Evolutionary conservation across 2,329 filamentous ascomycete genomes (phyloP), one percentile per base, ranked within the genome.

Genomic region (Aureobasidium lini): DNA sequence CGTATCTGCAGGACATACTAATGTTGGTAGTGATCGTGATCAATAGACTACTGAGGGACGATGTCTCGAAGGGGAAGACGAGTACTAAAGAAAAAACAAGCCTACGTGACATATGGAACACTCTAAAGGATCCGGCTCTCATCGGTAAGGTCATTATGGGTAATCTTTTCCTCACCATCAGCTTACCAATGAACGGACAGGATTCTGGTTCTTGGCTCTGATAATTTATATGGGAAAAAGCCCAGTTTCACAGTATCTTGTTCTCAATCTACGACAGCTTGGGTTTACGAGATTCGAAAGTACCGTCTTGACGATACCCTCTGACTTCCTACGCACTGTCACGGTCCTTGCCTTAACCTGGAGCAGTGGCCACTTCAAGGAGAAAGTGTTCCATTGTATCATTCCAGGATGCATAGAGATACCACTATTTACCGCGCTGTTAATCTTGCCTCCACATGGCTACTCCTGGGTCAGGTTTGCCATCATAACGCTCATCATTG

Each of bases 341-440:
- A 82, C 81, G 48, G 78, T 85, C 69, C 67, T 84, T 15, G 66
- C 74, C 1, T 75, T 81, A 60, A 80, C 82, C 0, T 81, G 76
- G 71, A 73, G 79, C 46, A 81, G 79, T 8, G 80, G 84, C 57
- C 75, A 77, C 60, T 80, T 82, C 62, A 79, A 82, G 61, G 76
- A 83, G 66, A 74, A 81, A 1, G 71, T 81, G 0, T 74, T 83
- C 57, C 77, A 82, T 52, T 81, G 79, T 47, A 70, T 82, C 0
- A 69, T 81, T 23, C 73, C 79, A 23, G 77, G 82, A 64, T 66
- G 81, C n/a, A 84, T 80, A 79, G 74, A 74, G 34, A 66, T 84
- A 47, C 76, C 78, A 0, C 66, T 83, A 13, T 71, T 84, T 9
- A 75, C 81, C 13, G 77, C 79, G 0, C 70, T 84, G 13, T 72